These are phyloP conservation scores for Suillus subalutaceus DNA, from an alignment of 768 basidiomycete species.

Conservation along the genomic window DNA sequence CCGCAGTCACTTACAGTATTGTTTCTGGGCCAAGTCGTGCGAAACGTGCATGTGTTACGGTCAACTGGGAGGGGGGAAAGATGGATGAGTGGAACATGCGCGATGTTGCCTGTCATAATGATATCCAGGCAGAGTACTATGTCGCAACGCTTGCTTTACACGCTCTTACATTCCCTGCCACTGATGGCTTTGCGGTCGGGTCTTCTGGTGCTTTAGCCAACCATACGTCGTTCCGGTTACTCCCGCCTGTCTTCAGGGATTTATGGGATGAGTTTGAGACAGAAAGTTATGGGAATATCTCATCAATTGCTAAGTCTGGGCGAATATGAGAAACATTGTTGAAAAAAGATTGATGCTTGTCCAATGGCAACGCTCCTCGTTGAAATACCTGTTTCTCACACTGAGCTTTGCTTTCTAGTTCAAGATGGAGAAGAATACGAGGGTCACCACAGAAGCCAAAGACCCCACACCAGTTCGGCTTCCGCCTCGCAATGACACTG, in stretches of 20 bases:
- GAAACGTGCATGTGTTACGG: slow-evolving; percentile 67
- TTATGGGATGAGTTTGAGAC: slow-evolving; percentile 90
- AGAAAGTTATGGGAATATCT: slow-evolving; percentile 63
- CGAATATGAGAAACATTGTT: slow-evolving; percentile 63
- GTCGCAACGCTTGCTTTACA: slow-evolving; percentile 86
- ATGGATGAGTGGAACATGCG: slow-evolving; percentile 79
- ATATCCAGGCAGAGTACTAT: slow-evolving; percentile 86
- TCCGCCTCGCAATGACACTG: slow-evolving; percentile 16
- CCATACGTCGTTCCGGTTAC: slow-evolving; percentile 70
- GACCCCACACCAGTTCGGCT: slow-evolving; percentile 10
- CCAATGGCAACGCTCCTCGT: slow-evolving; percentile 41
- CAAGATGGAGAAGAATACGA: slow-evolving; percentile 20
- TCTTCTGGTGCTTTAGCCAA: slow-evolving; percentile 46
- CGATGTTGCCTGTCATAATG: slow-evolving; percentile 78
- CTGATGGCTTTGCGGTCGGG: slow-evolving; percentile 66
- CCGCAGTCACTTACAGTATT: slow-evolving; percentile 65
- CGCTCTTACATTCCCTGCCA: slow-evolving; percentile 64
- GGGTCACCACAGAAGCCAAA: slow-evolving; percentile 23
- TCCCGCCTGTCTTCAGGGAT: slow-evolving; percentile 85
- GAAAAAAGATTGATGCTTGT: slow-evolving; percentile 53
- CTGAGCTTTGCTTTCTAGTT: slow-evolving; percentile 19
- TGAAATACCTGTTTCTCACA: neutral
- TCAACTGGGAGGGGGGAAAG: slow-evolving; percentile 72
- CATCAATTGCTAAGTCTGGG: slow-evolving; percentile 73
- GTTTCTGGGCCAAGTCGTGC: slow-evolving; percentile 75